Base-by-base conservation (phyloP, 768 basidiomycete genomes). In the Leccinum disarticulatum region DNA sequence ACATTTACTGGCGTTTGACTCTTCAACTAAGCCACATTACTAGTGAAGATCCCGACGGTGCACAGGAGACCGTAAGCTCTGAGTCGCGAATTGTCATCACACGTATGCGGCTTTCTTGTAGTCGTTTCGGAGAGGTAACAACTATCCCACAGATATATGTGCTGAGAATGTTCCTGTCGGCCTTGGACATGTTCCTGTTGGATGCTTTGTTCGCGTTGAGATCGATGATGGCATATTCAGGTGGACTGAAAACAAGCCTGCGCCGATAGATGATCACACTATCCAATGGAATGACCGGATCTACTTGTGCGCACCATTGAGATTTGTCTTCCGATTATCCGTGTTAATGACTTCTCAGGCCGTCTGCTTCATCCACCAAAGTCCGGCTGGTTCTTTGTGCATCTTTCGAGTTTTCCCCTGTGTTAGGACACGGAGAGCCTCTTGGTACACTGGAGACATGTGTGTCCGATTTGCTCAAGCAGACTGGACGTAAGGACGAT, bases 191-290 rank as follows among this genome's bases (percentile, higher is more conserved):
- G 53, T 61, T 3, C 66, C 65, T 4, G 22, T 54, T 6, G 66
- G 61, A 7, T 58, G 66, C 19, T 60, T 54, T 6, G 17, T n/a
- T 30, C n/a, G n/a, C n/a, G n/a, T n/a, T n/a, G n/a, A n/a, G n/a
- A n/a, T n/a, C n/a, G n/a, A n/a, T n/a, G n/a, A 30, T 1, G 27
- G 1, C 1, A 41, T n/a, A 31, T 10, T 17, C 15, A 43, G 19
- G 6, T 7, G 14, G 22, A 59, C 25, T 27, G 2, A 31, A 3
- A 49, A 38, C 14, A 50, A 55, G 15, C 10, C 36, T 3, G 38
- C 27, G 19, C 15, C 1, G 2, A 10, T 60, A 1, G 9, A 60
- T 7, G 58, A 51, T 19, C 19, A 6, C 10, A 7, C 27, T 6
- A 19, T 59, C 36, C 33, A 56, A 19, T 59, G 58, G 58, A 38